Evolutionary conservation across 1,139 yeast genomes (phyloP), one percentile per base, ranked within the genome.

Genomic region (Wickerhamiella pararugosa): DNA sequence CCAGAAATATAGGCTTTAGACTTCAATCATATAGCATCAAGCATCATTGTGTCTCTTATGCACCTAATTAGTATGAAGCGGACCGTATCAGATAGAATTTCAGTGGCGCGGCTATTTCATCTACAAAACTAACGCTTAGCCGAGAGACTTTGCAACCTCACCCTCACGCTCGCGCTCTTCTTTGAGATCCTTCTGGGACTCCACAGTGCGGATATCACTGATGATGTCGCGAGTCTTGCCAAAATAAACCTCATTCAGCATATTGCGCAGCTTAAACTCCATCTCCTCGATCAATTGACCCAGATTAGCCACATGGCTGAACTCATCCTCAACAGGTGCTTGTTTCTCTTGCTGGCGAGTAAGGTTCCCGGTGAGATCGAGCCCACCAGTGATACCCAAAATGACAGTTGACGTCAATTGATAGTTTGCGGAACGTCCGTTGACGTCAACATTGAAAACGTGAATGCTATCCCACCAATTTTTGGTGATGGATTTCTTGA

Each of bases 231-330:
- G 77, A 32, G 94, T 82, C 65, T 90, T 90, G 55, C 93, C 97
- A 57, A 90, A 90, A 59, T 90, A 90, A 27, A 90, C 97, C 49
- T 84, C 94, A 59, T 87, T 94, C 48, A 90, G 69, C 63, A 82
- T 67, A 54, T 81, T 83, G 61, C 98, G 73, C 64, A 90, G 69
- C 58, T 80, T 84, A 51, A 81, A 76, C 62, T 90, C 98, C 41
- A 84, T 71, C 50, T 84, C 94, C 61, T 90, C 98, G 27, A 90
- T 73, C 54, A 87, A 61, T 1, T 80, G 69, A 26, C 98, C 98
- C 51, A 90, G 66, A 55, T 87, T 86, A 40, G 86, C 76, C 47
- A 90, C 72, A 59, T 90, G 97, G 29, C 77, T 71, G 21, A 75
- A 66, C 49, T 71, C 77, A 54, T 64, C 61, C 50, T 66, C 63